Evolutionary conservation across 805 yeast genomes (phyloP), one percentile per base, ranked within the genome.

Genomic region (Metschnikowia koreensis): DNA sequence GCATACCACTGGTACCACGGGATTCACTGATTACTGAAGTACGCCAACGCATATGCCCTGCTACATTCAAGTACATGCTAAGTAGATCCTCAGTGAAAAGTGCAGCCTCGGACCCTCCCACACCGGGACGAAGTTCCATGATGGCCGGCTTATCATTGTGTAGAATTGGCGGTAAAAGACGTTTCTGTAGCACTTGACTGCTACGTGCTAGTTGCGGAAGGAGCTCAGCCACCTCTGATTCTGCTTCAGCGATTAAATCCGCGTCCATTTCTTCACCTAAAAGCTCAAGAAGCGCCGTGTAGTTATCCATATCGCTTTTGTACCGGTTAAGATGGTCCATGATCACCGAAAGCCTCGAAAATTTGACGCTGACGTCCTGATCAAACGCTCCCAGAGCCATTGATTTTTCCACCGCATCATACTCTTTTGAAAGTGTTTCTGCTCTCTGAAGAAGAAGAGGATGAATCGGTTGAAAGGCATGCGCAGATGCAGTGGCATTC

Each of bases 51-150:
- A 82, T 80, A 40, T 69, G 59, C 50, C 79, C 79, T 37, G 93
- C 88, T 64, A 82, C 91, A 51, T 81, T 83, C 28, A 78, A 70
- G 67, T 94, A 94, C 98, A 94, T 90, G 52, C 79, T 77, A 53
- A 90, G 68, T 51, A 94, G 70, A 63, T 94, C 94, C 38, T 79
- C 80, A 0, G 98, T 82, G 67, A 94, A 94, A 12, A 94, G 79
- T 65, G 85, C 84, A 0, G 99, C 97, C 64, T 94, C 99, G 6
- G 84, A 81, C 2, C 99, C 99, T 13, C 99, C 99, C 1, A 93
- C 90, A 7, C 99, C 99, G 0, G 98, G 97, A 51, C 97, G 77
- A 12, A 94, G 69, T 66, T 94, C 99, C 16, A 94, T 57, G 2
- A 94, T 73, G 44, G 96, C 86, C 0, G 94, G 83, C 55, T 81